Evolutionary conservation across 2,329 filamentous ascomycete species (phyloP), one percentile per base, ranked within the genome.

Genomic region (Colletotrichum cuscutae): DNA sequence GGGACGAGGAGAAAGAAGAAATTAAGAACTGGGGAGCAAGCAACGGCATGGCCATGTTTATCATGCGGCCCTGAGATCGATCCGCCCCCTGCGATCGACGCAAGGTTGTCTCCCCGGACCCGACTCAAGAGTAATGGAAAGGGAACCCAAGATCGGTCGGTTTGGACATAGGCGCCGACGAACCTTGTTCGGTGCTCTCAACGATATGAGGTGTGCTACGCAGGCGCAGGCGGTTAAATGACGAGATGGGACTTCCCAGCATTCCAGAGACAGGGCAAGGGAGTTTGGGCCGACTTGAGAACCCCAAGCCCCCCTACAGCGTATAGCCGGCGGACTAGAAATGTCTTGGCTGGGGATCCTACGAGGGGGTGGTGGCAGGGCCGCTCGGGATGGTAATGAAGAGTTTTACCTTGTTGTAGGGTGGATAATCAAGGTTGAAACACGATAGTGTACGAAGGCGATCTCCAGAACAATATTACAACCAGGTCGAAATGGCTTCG

Each of bases 21-120:
- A 66, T 52, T 28, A 67, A 72, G 62, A 68, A 53, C 58, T 68
- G 71, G 57, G 62, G 52, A 58, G 59, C 52, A 63, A 35, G 57
- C 24, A 68, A 72, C 58, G 68, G 42, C 37, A 73, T 58, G 60
- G 71, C 59, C 60, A 72, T 75, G 65, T 65, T 75, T 75, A 75
- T 75, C 66, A 75, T 71, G 70, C 57, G 66, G 63, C 67, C 60
- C 42, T 53, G 52, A 73, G 70, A 73, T 64, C 60, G 60, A 52
- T 71, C 12, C 54, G 32, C 22, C 46, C 56, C 60, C 61, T 61
- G 56, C 56, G 71, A 73, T 73, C 66, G 59, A 56, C 71, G 66
- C 71, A 73, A 65, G 71, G 71, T 42, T 71, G n/a, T 22, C 22
- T 49, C 26, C 42, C 19, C 24, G 54, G 56, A 19, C 26, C 28